Conservation (phyloP, 305 asterid species). For the Euphrasia arctica region DNA sequence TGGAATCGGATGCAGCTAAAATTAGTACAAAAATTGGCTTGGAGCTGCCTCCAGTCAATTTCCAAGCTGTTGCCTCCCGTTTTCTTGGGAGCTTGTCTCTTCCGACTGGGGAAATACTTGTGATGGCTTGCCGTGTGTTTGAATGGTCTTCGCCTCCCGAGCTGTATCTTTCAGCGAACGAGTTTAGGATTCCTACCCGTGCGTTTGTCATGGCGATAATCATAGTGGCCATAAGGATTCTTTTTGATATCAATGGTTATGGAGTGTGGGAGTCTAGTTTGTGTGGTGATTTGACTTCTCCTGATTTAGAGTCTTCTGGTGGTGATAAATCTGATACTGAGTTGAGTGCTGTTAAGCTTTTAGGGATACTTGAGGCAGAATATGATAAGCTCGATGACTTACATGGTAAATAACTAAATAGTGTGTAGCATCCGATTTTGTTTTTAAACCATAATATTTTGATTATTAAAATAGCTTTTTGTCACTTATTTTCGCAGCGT, state of each 20-base stretch:
- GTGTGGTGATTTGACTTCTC: slow-evolving; percentile 27
- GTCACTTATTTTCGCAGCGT: slow-evolving; percentile 41
- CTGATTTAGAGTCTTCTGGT: slow-evolving; percentile 23
- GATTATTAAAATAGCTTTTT: slow-evolving; percentile 23
- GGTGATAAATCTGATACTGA: slow-evolving; percentile 26
- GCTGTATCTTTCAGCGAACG: slow-evolving; percentile 55
- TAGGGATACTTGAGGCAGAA: slow-evolving; percentile 51
- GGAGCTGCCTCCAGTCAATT: slow-evolving; percentile 75
- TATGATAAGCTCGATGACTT: slow-evolving; percentile 46
- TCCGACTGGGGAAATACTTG: slow-evolving; percentile 53
- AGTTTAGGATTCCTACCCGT: slow-evolving; percentile 63
- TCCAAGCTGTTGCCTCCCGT: slow-evolving; percentile 67
- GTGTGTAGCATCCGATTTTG: background rate
- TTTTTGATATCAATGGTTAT: slow-evolving; percentile 65
- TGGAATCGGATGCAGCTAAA: slow-evolving; percentile 66
- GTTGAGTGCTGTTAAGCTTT: slow-evolving; percentile 41
- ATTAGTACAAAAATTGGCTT: slow-evolving; percentile 58
- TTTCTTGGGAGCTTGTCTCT: slow-evolving; percentile 52
- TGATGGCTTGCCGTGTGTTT: slow-evolving; percentile 52
- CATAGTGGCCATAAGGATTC: slow-evolving; percentile 62
- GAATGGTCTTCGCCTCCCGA: slow-evolving; percentile 83
- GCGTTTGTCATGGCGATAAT: slow-evolving; percentile 72
- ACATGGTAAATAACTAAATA: slow-evolving; percentile 48
- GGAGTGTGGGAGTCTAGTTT: slow-evolving; percentile 74
- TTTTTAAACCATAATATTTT: background rate